phyloP scores from a whole-genome alignment of 2,329 filamentous ascomycete genomes.

The Alternaria infectoria region DNA sequence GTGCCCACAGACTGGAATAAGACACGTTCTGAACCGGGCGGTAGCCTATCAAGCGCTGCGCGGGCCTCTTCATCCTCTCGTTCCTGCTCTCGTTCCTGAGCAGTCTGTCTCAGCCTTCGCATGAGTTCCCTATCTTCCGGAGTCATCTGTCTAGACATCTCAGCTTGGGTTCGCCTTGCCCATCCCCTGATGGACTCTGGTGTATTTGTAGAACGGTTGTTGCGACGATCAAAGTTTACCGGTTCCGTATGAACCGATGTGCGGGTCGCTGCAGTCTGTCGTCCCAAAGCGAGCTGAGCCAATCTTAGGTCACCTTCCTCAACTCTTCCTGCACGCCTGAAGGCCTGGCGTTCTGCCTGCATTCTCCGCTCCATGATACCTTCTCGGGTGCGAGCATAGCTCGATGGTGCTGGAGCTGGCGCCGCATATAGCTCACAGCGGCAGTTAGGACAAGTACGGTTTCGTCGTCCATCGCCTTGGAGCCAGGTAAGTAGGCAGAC shows the following conservation, averaged over 20 bases:
- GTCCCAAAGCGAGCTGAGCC: neutral
- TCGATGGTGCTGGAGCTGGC: neutral
- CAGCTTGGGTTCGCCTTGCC: neutral
- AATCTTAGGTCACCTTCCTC: neutral
- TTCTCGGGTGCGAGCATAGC: neutral
- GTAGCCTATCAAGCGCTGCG: neutral
- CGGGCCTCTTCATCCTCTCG: neutral
- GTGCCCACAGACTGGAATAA: neutral
- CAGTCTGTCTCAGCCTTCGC: neutral
- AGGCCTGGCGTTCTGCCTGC: too few relatives aligned
- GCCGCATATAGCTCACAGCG: constrained; percentile 1
- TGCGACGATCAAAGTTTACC: neutral
- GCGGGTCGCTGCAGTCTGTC: neutral
- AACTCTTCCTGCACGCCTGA: too few relatives aligned
- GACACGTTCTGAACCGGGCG: neutral
- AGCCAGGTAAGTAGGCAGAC: constrained; percentile 3
- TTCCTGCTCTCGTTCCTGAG: neutral
- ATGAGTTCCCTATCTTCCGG: too few relatives aligned
- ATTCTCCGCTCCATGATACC: neutral
- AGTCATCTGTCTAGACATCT: neutral
- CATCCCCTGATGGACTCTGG: neutral
- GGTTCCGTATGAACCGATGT: neutral
- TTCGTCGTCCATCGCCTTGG: neutral
- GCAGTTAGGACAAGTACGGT: constrained; percentile 4
- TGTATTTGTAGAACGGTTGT: neutral